Conservation (phyloP, 2,329 filamentous ascomycete genomes). For the Talaromyces sp. region DNA sequence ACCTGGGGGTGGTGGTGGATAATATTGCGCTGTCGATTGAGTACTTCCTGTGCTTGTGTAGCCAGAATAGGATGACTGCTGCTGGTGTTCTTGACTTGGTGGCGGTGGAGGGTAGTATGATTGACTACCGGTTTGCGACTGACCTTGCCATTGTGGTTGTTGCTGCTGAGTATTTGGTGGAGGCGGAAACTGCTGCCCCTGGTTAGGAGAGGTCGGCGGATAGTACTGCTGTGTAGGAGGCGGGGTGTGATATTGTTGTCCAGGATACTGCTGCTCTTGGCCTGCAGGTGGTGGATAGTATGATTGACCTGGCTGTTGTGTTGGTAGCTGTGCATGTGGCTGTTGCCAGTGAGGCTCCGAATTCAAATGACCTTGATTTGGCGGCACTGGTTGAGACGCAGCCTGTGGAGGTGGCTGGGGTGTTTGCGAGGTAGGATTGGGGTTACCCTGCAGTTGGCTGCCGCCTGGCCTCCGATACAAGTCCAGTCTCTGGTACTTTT, state of each 20-base stretch:
- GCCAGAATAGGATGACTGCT: background rate
- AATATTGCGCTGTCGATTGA: conserved; percentile 28
- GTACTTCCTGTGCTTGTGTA: background rate
- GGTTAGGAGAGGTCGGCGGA: background rate
- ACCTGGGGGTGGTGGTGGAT: conserved; percentile 40
- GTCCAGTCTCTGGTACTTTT: conserved; percentile 43
- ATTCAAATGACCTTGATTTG: conserved; percentile 16
- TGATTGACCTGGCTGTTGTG: conserved; percentile 3
- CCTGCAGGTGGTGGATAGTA: conserved; percentile 8
- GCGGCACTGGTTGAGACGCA: conserved; percentile 15
- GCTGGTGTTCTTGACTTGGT: conserved; percentile 16
- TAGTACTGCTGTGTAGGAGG: conserved; percentile 9
- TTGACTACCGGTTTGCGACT: conserved; percentile 4
- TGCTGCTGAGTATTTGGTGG: conserved; percentile 20
- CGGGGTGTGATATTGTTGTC: conserved; percentile 2
- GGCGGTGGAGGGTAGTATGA: conserved; percentile 16
- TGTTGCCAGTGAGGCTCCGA: conserved; percentile 20
- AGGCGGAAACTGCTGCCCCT: conserved; percentile 9
- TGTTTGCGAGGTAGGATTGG: conserved; percentile 19
- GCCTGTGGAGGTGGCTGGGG: conserved; percentile 21
- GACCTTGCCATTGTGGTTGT: conserved; percentile 18
- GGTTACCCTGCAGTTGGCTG: conserved; percentile 25
- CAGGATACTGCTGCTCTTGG: conserved; percentile 2
- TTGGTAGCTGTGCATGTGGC: conserved; percentile 8
- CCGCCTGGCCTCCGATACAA: conserved; percentile 27